Base-by-base conservation (phyloP, 1,139 yeast genomes). In the Sugiyamaella paludigena region DNA sequence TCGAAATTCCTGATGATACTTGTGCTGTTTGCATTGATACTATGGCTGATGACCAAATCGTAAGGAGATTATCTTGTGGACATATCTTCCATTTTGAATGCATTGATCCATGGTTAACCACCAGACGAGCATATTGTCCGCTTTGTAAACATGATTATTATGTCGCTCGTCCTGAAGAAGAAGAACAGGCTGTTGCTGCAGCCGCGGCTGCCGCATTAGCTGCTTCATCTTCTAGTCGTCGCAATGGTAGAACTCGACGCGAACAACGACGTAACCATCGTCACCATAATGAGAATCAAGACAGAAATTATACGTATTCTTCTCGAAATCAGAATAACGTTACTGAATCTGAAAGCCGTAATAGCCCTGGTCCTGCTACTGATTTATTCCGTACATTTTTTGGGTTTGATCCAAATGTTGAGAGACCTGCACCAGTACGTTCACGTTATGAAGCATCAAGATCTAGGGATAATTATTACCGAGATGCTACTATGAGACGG, bases 71-170 rank as follows among this genome's bases (percentile, higher is more conserved):
- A 43, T 71, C 85, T 9, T 87, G 96, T 68, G 92, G 92, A 2
- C 96, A 87, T 66, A 88, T 84, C 1, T 87, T 83, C 75, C 96
- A 87, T 63, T 75, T 83, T 9, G 82, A 76, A 26, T 87, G 96
- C 67, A 73, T 87, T 44, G 94, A 85, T 58, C 92, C 92, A 1
- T 87, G 95, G 95, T 70, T 87, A 43, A 82, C 81, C 3, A 78
- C 78, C 52, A 73, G 92, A 56, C 75, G 86, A 48, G 92, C 92
- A 1, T 83, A 88, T 61, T 87, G 96, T 63, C 95, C 96, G 7
- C 80, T 83, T 74, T 87, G 96, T 67, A 85, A 87, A 62, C 71
- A 58, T n/a, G 71, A 66, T 50, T 67, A 62, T 52, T 66, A 60
- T 51, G 59, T 56, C 52, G 65, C 66, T 12, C 58, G 56, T 36